Percentiles rank a stretch among this genome's conserved stretches.
phyloP scores from a whole-genome alignment of 2,329 filamentous ascomycete genomes.

The Fusarium bulbicola region DNA sequence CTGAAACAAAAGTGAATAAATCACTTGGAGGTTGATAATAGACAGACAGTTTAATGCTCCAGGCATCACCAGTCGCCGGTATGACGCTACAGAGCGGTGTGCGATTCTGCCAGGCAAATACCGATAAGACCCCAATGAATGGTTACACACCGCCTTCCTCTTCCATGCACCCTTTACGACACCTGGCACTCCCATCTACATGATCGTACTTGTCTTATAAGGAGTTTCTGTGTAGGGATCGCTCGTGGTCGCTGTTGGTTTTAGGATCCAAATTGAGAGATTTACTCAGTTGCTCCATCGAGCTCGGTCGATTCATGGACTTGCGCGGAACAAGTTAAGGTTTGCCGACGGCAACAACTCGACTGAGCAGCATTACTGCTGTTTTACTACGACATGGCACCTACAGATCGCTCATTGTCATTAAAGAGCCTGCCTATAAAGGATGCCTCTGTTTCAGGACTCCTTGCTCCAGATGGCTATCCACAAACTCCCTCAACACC shows the following conservation, averaged over 20 bases:
- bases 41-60: slow-evolving; percentile 7
- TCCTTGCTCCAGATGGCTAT: slow-evolving; percentile 82
- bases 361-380: background rate
- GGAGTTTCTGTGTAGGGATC: background rate
- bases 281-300: background rate
- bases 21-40: slow-evolving; percentile 5
- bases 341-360: background rate
- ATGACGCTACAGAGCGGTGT: slow-evolving; percentile 44
- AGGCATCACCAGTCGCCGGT: slow-evolving; percentile 39
- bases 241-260: background rate
- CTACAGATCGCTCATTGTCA: slow-evolving; percentile 32
- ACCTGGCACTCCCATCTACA: slow-evolving; percentile 33
- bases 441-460: slow-evolving; percentile 52
- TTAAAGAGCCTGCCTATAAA: slow-evolving; percentile 34
- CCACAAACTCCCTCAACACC: slow-evolving; percentile 74
- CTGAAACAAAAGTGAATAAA: background rate
- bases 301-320: background rate
- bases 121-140: slow-evolving; percentile 24
- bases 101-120: slow-evolving; percentile 40
- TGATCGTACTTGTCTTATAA: slow-evolving; percentile 4
- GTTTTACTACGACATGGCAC: slow-evolving; percentile 21
- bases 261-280: background rate
- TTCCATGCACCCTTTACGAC: slow-evolving; percentile 34
- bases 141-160: slow-evolving; percentile 37
- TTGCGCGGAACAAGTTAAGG: slow-evolving; percentile 16